These are phyloP conservation scores for Amphirosellinia nigrospora DNA, from an alignment of 495 filamentous ascomycete species.

Conservation along the genomic window DNA sequence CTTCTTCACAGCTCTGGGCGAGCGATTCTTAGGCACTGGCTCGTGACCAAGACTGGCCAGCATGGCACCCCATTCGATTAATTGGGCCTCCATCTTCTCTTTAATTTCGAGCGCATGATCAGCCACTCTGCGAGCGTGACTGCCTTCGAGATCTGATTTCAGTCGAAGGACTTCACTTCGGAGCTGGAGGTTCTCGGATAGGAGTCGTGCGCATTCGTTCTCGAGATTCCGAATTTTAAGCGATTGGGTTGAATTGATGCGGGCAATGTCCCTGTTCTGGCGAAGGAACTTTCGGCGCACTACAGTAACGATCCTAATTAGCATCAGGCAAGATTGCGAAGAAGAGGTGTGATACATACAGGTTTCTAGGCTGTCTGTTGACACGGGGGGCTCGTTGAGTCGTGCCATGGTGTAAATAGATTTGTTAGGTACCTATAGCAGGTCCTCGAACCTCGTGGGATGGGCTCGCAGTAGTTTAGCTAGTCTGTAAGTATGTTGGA, in stretches of 20 bases:
- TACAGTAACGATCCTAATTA: conserved; percentile 42
- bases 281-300: conserved; percentile 86
- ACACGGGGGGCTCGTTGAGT: conserved; percentile 79
- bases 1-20: conserved; percentile 40
- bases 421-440: conserved; percentile 37
- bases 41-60: conserved; percentile 65
- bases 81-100: conserved; percentile 70
- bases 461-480: conserved; percentile 17
- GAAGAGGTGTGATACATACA: conserved; percentile 64
- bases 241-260: conserved; percentile 88
- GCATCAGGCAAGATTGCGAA: background rate
- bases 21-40: conserved; percentile 48
- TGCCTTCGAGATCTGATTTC: conserved; percentile 66
- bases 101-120: conserved; percentile 73
- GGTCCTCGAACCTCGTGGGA: conserved; percentile 19
- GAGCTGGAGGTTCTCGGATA: conserved; percentile 86
- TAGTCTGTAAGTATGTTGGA: conserved; percentile 29
- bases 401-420: conserved; percentile 73
- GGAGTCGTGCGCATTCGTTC: conserved; percentile 78
- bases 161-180: conserved; percentile 78
- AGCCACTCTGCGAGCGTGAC: conserved; percentile 52
- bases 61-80: conserved; percentile 69
- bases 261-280: conserved; percentile 93
- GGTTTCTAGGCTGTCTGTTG: conserved; percentile 77
- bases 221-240: conserved; percentile 87